A percentile compares a stretch with the other conserved stretches of the same genome.
These are phyloP conservation scores for Mycena pura DNA, from an alignment of 768 basidiomycete species.

Conservation along the genomic window DNA sequence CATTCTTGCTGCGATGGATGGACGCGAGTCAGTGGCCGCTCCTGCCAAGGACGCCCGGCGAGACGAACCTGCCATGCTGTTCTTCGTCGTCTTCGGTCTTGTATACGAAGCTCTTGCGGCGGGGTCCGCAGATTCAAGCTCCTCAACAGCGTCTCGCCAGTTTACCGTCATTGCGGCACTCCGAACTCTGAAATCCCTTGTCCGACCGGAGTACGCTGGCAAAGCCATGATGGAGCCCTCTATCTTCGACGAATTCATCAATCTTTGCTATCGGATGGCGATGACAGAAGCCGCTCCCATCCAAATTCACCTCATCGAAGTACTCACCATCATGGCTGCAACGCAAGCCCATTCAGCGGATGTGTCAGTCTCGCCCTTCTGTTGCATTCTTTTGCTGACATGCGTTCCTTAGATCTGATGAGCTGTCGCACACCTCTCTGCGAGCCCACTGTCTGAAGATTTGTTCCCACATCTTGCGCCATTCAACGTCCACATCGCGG, in stretches of 20 bases:
- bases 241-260: constrained; percentile 89
- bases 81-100: constrained; percentile 92
- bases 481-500: constrained; percentile 63
- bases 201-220: constrained; percentile 82
- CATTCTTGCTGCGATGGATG: constrained; percentile 84
- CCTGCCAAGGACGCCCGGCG: constrained; percentile 38
- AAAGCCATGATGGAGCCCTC: constrained; percentile 79
- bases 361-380: constrained; percentile 22
- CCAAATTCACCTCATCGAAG: constrained; percentile 75
- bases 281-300: constrained; percentile 82
- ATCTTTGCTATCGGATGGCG: constrained; percentile 87
- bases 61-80: constrained; percentile 78
- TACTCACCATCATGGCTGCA: constrained; percentile 64
- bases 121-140: constrained; percentile 65
- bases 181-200: constrained; percentile 80
- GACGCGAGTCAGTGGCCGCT: constrained; percentile 42
- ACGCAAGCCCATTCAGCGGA: constrained; percentile 39
- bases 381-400: not conserved
- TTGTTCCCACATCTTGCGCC: constrained; percentile 80
- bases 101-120: constrained; percentile 86
- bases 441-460: constrained; percentile 80
- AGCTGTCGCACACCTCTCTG: constrained; percentile 50
- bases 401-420: constrained; percentile 38
- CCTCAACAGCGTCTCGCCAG: constrained; percentile 47
- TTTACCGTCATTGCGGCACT: constrained; percentile 66